Evolutionary conservation across 768 basidiomycete species (phyloP).

Genomic region (Chalciporus piperatus): DNA sequence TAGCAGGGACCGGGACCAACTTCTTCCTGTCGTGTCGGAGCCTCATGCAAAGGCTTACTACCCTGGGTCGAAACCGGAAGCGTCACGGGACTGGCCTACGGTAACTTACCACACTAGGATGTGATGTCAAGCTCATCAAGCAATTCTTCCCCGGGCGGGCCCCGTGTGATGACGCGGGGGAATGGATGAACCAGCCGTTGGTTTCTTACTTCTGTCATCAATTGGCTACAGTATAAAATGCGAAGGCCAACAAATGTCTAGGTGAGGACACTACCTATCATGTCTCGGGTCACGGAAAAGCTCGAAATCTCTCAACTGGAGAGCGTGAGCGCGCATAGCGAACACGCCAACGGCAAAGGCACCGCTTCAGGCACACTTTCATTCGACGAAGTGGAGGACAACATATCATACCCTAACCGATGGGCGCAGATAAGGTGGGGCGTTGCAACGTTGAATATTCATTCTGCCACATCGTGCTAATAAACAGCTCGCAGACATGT

Average conservation of each 20-base stretch:
- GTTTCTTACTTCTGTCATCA: neutral
- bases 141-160: neutral
- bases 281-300: conserved; percentile 1
- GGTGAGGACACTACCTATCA: neutral
- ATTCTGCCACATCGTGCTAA: neutral
- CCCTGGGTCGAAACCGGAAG: neutral
- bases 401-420: conserved; percentile 37
- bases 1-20: too few relatives aligned
- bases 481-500: conserved; percentile 27
- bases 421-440: conserved; percentile 52
- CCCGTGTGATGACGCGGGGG: neutral
- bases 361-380: neutral
- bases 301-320: neutral
- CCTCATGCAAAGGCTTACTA: too few relatives aligned
- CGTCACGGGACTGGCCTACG: neutral
- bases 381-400: neutral
- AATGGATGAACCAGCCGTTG: neutral
- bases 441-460: conserved; percentile 12
- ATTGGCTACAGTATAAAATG: conserved; percentile 1
- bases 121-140: too few relatives aligned
- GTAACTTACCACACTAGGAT: too few relatives aligned
- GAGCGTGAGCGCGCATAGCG: neutral
- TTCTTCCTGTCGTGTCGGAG: too few relatives aligned
- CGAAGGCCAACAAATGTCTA: too few relatives aligned
- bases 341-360: neutral